Evolutionary conservation across 202 grass and related monocot genomes (phyloP).

Genomic region (Panicum virgatum): DNA sequence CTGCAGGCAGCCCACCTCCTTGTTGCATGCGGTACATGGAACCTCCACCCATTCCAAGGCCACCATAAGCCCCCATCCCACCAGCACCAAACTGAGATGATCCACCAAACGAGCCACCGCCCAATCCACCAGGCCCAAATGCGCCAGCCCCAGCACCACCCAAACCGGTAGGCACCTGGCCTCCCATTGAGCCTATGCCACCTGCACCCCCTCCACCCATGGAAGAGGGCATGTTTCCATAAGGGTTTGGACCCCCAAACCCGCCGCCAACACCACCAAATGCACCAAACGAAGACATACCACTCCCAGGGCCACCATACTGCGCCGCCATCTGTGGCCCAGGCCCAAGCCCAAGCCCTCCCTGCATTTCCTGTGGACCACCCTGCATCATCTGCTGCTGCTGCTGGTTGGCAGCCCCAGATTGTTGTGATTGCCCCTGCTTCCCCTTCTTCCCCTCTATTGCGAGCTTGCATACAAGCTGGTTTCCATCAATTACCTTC

Average conservation of each 20-base stretch:
- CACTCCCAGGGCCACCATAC: conserved; percentile 65
- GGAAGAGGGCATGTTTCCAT: conserved; percentile 55
- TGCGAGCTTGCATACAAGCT: conserved; percentile 94
- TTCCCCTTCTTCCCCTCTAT: conserved; percentile 94
- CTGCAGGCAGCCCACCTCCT: conserved; percentile 51
- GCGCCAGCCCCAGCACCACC: conserved; percentile 51
- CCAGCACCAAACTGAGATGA: conserved; percentile 62
- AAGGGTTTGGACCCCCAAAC: conserved; percentile 59
- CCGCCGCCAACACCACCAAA: conserved; percentile 51
- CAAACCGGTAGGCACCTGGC: conserved; percentile 56
- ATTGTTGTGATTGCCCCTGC: conserved; percentile 48
- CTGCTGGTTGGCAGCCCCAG: conserved; percentile 29
- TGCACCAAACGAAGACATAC: conserved; percentile 46
- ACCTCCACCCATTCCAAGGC: conserved; percentile 51
- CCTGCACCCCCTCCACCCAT: conserved; percentile 51
- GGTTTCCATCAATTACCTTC: conserved; percentile 81
- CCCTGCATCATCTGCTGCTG: conserved; percentile 48
- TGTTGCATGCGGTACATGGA: conserved; percentile 70
- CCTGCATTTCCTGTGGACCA: conserved; percentile 52
- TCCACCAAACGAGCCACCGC: conserved; percentile 54
- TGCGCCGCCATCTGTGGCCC: conserved; percentile 48
- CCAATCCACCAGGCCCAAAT: conserved; percentile 57
- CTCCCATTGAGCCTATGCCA: conserved; percentile 50
- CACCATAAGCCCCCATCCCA: conserved; percentile 70
- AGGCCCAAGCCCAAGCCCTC: conserved; percentile 57